Evolutionary conservation across 2,329 filamentous ascomycete genomes (phyloP), one percentile per base, ranked within the genome.

Genomic region (Diplocarpon rosae): DNA sequence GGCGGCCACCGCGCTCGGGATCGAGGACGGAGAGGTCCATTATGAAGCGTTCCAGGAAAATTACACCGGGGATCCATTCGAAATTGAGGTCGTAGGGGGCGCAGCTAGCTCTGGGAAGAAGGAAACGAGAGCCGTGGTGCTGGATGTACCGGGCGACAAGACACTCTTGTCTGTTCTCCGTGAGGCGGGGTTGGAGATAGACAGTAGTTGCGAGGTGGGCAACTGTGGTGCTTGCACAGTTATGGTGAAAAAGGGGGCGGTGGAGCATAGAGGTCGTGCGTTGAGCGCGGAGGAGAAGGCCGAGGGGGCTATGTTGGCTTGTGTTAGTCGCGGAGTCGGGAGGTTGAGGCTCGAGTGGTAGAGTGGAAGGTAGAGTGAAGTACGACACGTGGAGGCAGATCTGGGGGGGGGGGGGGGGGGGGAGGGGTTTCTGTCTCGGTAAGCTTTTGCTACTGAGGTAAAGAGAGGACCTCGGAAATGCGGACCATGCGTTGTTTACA

Each of bases 31-130:
- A 0, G 73, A 77, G 33, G 65, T 80, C 1, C 77, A 81, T 57
- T 76, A 71, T 47, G 78, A 82, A 58, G 70, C 71, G 0, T 82
- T 81, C 49, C 61, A 63, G 1, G 70, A 71, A 0, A 67, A 72
- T 17, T 63, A 67, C 0, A 67, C 67, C 1, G 77, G 77, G 0
- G 74, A 80, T 51, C 71, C 76, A 0, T 82, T 82, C 49, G 70
- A 74, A 33, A 77, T 65, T 1, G 68, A 74, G 35, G 65, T 82
- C 0, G 57, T 59, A 3, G 70, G 72, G 20, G 7, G 7, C 20
- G 20, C 20, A 24, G 20, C 20, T 24, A 24, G 20, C 20, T 24
- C 20, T 24, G 20, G 20, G 20, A 24, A 42, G 52, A 52, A 1
- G 46, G 49, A 8, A 16, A 17, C 5, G 29, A 20, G 9, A 11